These are phyloP conservation scores for Cicer chorassanicum DNA, from an alignment of 306 rosid genomes.

Conservation along the genomic window DNA sequence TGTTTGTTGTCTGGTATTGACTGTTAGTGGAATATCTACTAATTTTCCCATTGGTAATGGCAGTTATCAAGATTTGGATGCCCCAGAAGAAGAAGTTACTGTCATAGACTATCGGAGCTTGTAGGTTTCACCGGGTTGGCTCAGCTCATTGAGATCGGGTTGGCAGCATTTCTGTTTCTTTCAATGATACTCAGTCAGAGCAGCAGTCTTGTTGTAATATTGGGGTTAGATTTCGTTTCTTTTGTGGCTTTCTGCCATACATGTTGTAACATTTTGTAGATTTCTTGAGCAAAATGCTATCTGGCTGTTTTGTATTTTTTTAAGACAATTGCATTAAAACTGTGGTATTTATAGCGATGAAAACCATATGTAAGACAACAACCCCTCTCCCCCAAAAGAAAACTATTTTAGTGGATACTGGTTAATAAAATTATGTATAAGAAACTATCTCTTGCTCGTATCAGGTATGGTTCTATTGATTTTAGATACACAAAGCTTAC, in stretches of 20 bases:
- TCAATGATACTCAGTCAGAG: constrained; percentile 11
- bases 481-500: no score
- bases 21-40: constrained; percentile 18
- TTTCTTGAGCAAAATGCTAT: constrained; percentile 27
- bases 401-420: constrained; percentile 10
- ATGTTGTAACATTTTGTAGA: constrained; percentile 17
- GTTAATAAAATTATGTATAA: constrained; percentile 1
- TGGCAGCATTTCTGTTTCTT: constrained; percentile 30
- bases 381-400: neutral
- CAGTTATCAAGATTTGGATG: constrained; percentile 99
- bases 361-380: neutral
- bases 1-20: constrained; percentile 52
- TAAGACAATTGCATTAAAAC: neutral
- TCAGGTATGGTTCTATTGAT: neutral
- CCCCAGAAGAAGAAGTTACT: constrained; percentile 95
- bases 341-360: constrained; percentile 6
- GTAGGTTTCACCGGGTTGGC: constrained; percentile 44
- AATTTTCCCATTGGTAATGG: constrained; percentile 45
- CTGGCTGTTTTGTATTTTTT: neutral
- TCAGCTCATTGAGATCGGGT: constrained; percentile 16
- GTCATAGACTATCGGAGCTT: constrained; percentile 98
- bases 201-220: constrained; percentile 24
- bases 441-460: neutral
- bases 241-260: constrained; percentile 26
- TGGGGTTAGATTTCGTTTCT: constrained; percentile 34